A percentile compares a stretch with the other conserved stretches of the same genome.
Evolutionary conservation across 306 rosid genomes (phyloP).

Genomic region (Calophaca sinica): DNA sequence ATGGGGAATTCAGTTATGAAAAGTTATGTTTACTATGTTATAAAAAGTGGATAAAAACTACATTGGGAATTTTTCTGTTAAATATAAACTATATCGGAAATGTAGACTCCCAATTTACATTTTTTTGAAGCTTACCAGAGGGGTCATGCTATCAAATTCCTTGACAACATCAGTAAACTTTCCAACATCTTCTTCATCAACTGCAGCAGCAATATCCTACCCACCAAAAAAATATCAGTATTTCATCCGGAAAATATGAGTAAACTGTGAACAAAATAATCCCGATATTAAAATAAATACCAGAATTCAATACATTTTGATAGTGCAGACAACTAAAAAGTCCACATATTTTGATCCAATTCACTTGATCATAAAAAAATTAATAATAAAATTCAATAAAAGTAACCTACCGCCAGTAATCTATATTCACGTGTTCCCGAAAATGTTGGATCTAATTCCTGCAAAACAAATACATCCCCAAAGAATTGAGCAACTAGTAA

Average conservation of each 20-base stretch:
- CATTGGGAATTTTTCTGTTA: slow-evolving; percentile 4
- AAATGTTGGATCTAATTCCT: slow-evolving; percentile 98
- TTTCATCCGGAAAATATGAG: slow-evolving; percentile 11
- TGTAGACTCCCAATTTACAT: neutral
- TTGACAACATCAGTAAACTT: slow-evolving; percentile 88
- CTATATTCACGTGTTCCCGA: slow-evolving; percentile 88
- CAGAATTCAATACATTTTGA: neutral
- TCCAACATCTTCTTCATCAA: slow-evolving; percentile 86
- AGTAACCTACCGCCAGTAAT: slow-evolving; percentile 74
- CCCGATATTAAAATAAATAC: slow-evolving; percentile 14
- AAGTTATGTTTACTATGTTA: slow-evolving; percentile 12
- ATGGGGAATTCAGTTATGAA: neutral
- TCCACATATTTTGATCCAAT: slow-evolving; percentile 22
- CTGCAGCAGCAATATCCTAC: slow-evolving; percentile 83
- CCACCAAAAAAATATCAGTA: slow-evolving; percentile 31
- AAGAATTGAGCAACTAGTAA: slow-evolving; percentile 39
- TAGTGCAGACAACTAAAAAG: neutral
- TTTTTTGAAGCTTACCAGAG: slow-evolving; percentile 67
- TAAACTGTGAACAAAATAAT: neutral
- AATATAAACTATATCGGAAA: slow-evolving; percentile 9
- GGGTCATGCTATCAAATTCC: slow-evolving; percentile 96
- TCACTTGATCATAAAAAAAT: neutral
- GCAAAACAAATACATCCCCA: slow-evolving; percentile 49
- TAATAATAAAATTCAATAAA: slow-evolving; percentile 16
- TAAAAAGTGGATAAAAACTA: slow-evolving; percentile 22